phyloP scores from a whole-genome alignment of 345 rosid species.

The Raphanus sativus region DNA sequence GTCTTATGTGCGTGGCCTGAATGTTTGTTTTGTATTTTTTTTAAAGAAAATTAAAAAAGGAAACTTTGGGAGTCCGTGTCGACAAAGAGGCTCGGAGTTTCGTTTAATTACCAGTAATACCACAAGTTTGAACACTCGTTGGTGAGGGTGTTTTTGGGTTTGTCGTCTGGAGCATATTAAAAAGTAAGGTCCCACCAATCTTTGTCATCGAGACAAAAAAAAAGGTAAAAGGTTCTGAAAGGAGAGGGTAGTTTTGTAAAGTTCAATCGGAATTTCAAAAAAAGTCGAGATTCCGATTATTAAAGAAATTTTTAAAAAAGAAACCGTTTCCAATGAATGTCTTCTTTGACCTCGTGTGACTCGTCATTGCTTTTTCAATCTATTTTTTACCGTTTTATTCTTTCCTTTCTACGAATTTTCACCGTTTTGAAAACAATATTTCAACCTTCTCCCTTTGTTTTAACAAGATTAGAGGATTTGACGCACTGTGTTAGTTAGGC shows the following conservation, averaged over 20 bases:
- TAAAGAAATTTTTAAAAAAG: neutral
- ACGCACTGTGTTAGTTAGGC: neutral
- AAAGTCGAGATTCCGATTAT: slow-evolving; percentile 16
- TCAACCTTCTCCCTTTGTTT: neutral
- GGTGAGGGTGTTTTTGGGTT: neutral
- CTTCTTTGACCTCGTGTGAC: slow-evolving; percentile 31
- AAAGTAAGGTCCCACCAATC: neutral
- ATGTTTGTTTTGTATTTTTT: slow-evolving; percentile 18
- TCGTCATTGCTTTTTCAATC: neutral
- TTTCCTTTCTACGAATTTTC: no score
- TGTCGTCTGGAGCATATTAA: neutral
- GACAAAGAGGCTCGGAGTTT: neutral
- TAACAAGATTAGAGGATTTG: slow-evolving; percentile 9
- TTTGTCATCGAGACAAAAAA: neutral
- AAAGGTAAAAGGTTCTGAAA: neutral
- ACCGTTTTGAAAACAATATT: no score
- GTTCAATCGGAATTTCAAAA: neutral
- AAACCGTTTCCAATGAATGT: slow-evolving; percentile 15
- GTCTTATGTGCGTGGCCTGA: neutral
- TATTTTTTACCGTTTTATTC: neutral
- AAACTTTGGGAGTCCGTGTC: slow-evolving; percentile 32
- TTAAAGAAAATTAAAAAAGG: neutral
- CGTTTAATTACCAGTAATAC: slow-evolving; percentile 22
- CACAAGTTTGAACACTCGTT: neutral
- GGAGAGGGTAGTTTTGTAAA: neutral